Evolutionary conservation across 768 basidiomycete genomes (phyloP).

Genomic region (Fomitopsis serialis): DNA sequence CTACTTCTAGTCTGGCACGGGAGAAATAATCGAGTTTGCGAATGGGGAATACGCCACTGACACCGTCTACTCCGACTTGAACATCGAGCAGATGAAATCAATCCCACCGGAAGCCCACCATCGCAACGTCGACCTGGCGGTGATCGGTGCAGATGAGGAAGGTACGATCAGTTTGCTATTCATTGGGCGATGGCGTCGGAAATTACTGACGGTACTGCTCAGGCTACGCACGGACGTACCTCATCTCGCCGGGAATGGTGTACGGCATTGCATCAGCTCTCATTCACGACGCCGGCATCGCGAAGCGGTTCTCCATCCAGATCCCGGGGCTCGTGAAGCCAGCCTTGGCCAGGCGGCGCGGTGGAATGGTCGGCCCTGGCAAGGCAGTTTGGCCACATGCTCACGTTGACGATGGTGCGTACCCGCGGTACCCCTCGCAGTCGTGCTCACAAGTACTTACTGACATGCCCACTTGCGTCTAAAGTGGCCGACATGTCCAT

Average conservation of each 20-base stretch:
- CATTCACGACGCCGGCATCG: conserved; percentile 46
- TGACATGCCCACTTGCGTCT: no score
- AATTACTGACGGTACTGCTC: no score
- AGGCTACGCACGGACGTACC: conserved; percentile 47
- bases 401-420: conserved; percentile 47
- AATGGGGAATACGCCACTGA: no score
- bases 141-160: conserved; percentile 43
- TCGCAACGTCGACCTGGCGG: conserved; percentile 41
- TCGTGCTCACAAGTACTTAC: no score
- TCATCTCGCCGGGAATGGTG: conserved; percentile 55
- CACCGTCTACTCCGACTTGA: conserved; percentile 45
- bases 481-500: conserved; percentile 42
- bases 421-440: no score
- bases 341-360: conserved; percentile 40
- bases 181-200: no score
- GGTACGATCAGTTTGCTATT: no score
- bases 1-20: conserved; percentile 8
- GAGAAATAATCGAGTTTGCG: conserved; percentile 37
- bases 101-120: conserved; percentile 41
- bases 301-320: conserved; percentile 47
- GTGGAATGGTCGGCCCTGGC: conserved; percentile 52
- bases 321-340: conserved; percentile 44
- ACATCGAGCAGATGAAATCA: conserved; percentile 37
- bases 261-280: conserved; percentile 47
- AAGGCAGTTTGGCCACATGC: conserved; percentile 57